Evolutionary conservation across 352 stramenopile species (phyloP).

Genomic region (Salisapilia sapeloensis): DNA sequence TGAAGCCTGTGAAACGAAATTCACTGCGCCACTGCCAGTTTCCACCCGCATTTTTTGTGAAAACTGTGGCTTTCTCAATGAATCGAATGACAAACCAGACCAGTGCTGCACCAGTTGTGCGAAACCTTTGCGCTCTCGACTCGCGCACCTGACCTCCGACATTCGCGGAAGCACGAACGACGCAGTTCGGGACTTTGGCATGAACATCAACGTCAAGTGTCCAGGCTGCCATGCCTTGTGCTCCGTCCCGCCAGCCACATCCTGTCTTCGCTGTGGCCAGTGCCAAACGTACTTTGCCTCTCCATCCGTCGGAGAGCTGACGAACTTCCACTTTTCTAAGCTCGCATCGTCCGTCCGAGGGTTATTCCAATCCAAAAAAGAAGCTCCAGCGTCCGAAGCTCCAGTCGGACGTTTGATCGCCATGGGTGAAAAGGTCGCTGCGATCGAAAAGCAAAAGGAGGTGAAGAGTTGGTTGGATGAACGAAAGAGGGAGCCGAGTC

Average conservation of each 20-base stretch:
- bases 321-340: constrained; percentile 70
- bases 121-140: constrained; percentile 47
- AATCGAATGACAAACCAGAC: constrained; percentile 39
- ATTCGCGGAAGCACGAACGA: constrained; percentile 68
- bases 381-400: constrained; percentile 17
- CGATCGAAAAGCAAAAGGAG: constrained; percentile 2
- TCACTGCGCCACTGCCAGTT: too few species aligned
- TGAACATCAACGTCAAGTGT: constrained; percentile 77
- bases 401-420: constrained; percentile 44
- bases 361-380: constrained; percentile 22
- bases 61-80: constrained; percentile 55
- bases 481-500: background rate
- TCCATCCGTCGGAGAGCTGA: constrained; percentile 54
- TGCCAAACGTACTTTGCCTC: constrained; percentile 77
- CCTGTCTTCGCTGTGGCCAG: constrained; percentile 54
- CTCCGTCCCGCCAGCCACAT: constrained; percentile 53
- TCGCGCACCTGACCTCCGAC: constrained; percentile 58
- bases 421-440: constrained; percentile 17
- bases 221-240: constrained; percentile 56
- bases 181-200: constrained; percentile 56
- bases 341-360: constrained; percentile 61
- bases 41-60: constrained; percentile 40
- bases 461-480: background rate
- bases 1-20: too few species aligned
- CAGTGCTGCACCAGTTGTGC: constrained; percentile 71